Evolutionary conservation across 1,284 basidiomycete genomes (phyloP).

Genomic region (Trichosporon sp.): DNA sequence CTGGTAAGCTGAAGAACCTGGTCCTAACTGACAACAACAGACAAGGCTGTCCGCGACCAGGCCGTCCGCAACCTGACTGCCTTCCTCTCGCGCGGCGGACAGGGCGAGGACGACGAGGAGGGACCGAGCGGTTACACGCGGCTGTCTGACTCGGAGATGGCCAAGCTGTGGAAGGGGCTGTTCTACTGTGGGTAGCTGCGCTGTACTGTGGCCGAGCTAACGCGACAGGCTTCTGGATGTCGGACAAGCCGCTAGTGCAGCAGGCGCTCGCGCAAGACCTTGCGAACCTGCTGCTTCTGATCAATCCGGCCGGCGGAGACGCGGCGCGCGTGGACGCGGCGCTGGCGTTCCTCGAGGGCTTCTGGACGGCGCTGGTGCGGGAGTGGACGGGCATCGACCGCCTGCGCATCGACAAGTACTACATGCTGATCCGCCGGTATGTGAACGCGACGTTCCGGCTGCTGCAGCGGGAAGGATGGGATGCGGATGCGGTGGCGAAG

Average conservation of each 20-base stretch:
- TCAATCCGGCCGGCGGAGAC: conserved; percentile 50
- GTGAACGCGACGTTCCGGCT: conserved; percentile 79
- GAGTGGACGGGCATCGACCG: conserved; percentile 93
- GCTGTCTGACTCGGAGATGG: conserved; percentile 69
- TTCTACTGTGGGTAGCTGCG: conserved; percentile 74
- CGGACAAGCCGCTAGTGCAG: conserved; percentile 94
- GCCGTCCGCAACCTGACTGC: conserved; percentile 5
- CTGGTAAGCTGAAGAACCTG: conserved; percentile 58
- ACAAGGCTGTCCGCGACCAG: conserved; percentile 68
- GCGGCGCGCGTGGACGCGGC: conserved; percentile 52
- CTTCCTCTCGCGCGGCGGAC: conserved; percentile 66
- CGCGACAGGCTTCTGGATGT: conserved; percentile 92
- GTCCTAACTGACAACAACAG: conserved; percentile 46
- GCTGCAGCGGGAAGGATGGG: conserved; percentile 68
- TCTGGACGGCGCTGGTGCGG: conserved; percentile 81
- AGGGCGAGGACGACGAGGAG: conserved; percentile 47
- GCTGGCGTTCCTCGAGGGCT: conserved; percentile 74
- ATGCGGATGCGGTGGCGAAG: conserved; percentile 54
- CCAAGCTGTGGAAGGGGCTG: conserved; percentile 93
- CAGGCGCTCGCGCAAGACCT: conserved; percentile 83
- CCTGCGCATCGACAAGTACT: conserved; percentile 91
- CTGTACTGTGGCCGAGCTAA: background rate
- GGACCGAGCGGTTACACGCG: conserved; percentile 26
- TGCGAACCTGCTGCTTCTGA: conserved; percentile 70
- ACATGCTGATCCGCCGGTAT: conserved; percentile 86